A percentile compares a stretch with the other conserved stretches of the same genome.
Conservation (phyloP, 2,329 filamentous ascomycete genomes). For the Juglanconis sp. region DNA sequence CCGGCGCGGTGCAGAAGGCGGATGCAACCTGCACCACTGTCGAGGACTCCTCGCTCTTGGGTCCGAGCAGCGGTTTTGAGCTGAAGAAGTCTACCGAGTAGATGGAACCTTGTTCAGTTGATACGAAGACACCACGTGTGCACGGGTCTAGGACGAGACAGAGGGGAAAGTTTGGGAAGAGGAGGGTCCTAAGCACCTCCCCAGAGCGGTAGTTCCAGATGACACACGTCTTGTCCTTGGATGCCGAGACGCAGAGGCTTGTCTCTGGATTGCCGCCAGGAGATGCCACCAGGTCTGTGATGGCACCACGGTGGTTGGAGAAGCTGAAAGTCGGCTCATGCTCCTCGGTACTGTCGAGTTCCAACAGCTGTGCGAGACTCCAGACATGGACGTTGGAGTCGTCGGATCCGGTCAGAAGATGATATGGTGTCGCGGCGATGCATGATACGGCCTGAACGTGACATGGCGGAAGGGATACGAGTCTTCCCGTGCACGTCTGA, state of each 20-base stretch:
- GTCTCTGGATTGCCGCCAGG: conserved; percentile 66
- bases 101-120: conserved; percentile 75
- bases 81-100: conserved; percentile 73
- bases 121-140: conserved; percentile 77
- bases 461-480: conserved; percentile 70
- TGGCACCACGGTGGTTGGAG: conserved; percentile 70
- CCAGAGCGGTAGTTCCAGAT: conserved; percentile 90
- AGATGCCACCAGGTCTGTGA: conserved; percentile 62
- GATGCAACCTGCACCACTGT: conserved; percentile 55
- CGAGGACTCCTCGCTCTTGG: conserved; percentile 48
- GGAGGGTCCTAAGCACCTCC: conserved; percentile 72
- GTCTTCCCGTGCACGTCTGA: conserved; percentile 70
- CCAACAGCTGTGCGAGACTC: conserved; percentile 73
- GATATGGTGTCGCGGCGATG: conserved; percentile 67
- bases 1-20: conserved; percentile 55
- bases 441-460: conserved; percentile 80
- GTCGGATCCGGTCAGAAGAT: conserved; percentile 73
- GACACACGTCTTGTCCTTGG: conserved; percentile 83
- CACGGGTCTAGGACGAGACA: conserved; percentile 77
- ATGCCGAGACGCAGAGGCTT: conserved; percentile 80
- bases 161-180: conserved; percentile 71
- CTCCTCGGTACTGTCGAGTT: conserved; percentile 50
- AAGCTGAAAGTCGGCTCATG: conserved; percentile 74
- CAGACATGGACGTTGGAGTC: conserved; percentile 93
- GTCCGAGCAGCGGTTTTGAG: conserved; percentile 53